Base-by-base conservation (phyloP, 371 early-diverging fungal species). In the Actinomucor elegans region DNA sequence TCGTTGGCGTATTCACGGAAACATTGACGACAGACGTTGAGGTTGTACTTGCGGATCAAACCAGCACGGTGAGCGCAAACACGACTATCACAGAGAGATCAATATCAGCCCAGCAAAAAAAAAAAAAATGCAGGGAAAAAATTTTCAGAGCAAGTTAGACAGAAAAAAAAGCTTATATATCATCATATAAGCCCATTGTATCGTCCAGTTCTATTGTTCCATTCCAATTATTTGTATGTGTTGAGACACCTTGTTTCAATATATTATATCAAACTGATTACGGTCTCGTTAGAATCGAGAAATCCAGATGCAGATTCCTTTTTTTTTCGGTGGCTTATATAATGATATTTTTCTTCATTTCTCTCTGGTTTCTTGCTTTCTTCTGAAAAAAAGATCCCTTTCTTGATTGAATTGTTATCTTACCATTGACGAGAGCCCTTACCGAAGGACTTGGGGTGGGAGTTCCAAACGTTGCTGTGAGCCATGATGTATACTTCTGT, bases 21-120 rank as follows among this genome's bases (percentile, higher is more conserved):
- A 90, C 99, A 99, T 87, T 99, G 98, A 88, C 99, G 94, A 92
- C 99, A 99, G 69, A 99, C 83, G 88, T 97, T 92, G 57, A 99
- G 83, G 66, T 88, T 89, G 89, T 99, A 98, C 89, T 98, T 99
- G 87, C 99, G 97, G 87, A 99, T 99, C 67, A 99, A 87, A 88
- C 99, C 99, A 67, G 97, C 96, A 70, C 90, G 95, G 90, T 99
- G 97, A 61, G 94, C 87, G 82, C 95, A 96, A 75, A 97, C 96
- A 69, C 99, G 95, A 89, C 96, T 94, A 68, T 37, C n/a, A n/a
- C n/a, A n/a, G n/a, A n/a, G n/a, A n/a, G n/a, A n/a, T n/a, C n/a
- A n/a, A n/a, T n/a, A n/a, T n/a, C n/a, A n/a, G n/a, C n/a, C n/a
- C n/a, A n/a, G n/a, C n/a, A n/a, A n/a, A n/a, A n/a, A n/a, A n/a